Evolutionary conservation across 1,139 yeast genomes (phyloP).

Genomic region (Lodderomyces theae): DNA sequence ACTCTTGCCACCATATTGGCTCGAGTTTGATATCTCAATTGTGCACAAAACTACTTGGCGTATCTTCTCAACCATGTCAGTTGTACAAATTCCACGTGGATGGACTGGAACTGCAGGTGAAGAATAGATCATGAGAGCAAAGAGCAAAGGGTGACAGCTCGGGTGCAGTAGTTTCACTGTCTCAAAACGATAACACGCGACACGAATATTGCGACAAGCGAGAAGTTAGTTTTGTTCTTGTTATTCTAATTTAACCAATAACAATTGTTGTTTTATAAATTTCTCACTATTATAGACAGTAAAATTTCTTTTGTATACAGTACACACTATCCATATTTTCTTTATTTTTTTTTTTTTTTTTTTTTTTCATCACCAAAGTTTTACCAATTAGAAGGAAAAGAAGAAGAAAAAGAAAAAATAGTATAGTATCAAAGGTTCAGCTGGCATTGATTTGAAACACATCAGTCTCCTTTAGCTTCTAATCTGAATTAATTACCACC

Average conservation of each 20-base stretch:
- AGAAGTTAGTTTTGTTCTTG: background rate
- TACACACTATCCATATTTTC: too few species aligned
- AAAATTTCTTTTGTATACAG: background rate
- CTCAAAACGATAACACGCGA: background rate
- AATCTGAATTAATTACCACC: background rate
- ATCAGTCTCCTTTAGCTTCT: background rate
- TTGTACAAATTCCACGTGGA: too few species aligned
- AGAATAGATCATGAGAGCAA: too few species aligned
- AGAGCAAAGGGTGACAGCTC: too few species aligned
- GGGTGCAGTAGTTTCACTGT: too few species aligned
- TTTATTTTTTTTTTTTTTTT: too few species aligned
- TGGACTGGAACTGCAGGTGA: too few species aligned
- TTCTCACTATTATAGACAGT: background rate
- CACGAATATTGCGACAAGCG: background rate
- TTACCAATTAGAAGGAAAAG: conserved; percentile 1
- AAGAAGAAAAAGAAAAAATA: background rate
- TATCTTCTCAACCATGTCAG: too few species aligned
- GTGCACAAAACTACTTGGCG: too few species aligned
- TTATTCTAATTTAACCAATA: conserved; percentile 3
- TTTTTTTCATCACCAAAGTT: background rate
- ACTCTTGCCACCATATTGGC: too few species aligned
- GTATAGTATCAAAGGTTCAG: too few species aligned
- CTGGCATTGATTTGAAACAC: background rate
- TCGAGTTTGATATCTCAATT: too few species aligned
- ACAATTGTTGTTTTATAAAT: conserved; percentile 7